These are phyloP conservation scores for Neurospora discreta DNA, from an alignment of 495 filamentous ascomycete species.

Conservation along the genomic window DNA sequence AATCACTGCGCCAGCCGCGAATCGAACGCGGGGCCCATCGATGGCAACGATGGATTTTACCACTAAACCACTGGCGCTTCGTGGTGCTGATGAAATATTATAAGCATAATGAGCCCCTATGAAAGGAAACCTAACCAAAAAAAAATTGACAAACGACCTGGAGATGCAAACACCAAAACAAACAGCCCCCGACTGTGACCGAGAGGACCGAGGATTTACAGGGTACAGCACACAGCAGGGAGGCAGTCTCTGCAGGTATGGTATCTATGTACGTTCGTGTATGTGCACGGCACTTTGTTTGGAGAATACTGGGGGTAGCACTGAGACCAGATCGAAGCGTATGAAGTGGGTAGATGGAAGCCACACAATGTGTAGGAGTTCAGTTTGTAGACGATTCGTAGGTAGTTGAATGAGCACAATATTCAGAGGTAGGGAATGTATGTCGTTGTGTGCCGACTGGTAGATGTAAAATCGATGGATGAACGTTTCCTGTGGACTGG, in stretches of 20 bases:
- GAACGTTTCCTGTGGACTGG: neutral
- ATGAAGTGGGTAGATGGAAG: neutral
- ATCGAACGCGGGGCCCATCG: neutral
- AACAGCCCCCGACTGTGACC: no score
- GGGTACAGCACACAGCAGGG: neutral
- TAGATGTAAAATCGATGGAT: neutral
- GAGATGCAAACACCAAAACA: no score
- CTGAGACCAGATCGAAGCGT: neutral
- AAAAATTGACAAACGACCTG: no score
- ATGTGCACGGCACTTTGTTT: no score
- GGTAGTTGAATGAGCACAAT: no score
- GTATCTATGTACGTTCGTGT: no score
- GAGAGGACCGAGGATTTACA: no score
- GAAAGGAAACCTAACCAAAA: no score
- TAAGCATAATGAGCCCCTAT: neutral
- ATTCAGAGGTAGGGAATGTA: neutral
- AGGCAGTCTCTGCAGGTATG: no score
- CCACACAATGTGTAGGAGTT: neutral
- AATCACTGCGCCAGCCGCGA: neutral
- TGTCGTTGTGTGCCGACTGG: neutral
- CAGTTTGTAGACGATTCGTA: neutral
- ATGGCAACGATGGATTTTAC: neutral
- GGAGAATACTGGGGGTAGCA: neutral
- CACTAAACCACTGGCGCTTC: neutral
- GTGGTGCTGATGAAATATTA: neutral